Conservation (phyloP, 2,329 filamentous ascomycete species). For the Fusarium sp. region DNA sequence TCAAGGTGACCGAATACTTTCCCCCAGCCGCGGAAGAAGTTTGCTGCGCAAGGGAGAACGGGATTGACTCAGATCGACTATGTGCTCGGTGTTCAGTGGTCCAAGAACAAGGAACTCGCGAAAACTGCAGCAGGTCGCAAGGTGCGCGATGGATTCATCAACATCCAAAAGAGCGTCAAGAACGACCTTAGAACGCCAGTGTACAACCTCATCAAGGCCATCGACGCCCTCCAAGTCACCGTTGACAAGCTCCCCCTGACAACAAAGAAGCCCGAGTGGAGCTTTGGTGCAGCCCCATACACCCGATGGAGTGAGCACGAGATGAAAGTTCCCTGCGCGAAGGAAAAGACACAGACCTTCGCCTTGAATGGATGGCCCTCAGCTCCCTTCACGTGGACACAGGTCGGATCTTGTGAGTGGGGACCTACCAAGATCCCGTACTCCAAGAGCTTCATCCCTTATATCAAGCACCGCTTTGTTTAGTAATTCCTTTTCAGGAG, state of each 20-base stretch:
- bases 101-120: slow-evolving; percentile 12
- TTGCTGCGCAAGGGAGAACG: background rate
- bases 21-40: slow-evolving; percentile 1
- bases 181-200: slow-evolving; percentile 16
- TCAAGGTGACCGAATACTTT: background rate
- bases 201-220: slow-evolving; percentile 16
- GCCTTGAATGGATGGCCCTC: background rate
- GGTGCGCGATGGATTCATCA: slow-evolving; percentile 11
- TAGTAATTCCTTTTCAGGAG: background rate
- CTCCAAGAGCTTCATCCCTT: slow-evolving; percentile 20
- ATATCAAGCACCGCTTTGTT: slow-evolving; percentile 11
- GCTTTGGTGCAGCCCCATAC: background rate
- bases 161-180: slow-evolving; percentile 18
- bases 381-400: background rate
- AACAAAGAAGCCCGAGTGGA: slow-evolving; percentile 15
- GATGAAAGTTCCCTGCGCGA: slow-evolving; percentile 16
- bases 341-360: background rate
- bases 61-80: background rate
- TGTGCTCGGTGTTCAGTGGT: slow-evolving; percentile 5
- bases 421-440: slow-evolving; percentile 10
- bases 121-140: slow-evolving; percentile 4
- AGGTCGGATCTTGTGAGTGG: slow-evolving; percentile 14
- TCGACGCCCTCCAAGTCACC: slow-evolving; percentile 9
- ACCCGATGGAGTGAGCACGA: slow-evolving; percentile 13
- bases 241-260: slow-evolving; percentile 16